Evolutionary conservation across 169 alveolate genomes (phyloP), one percentile per base, ranked within the genome.

Genomic region (Plasmodium coatneyi): DNA sequence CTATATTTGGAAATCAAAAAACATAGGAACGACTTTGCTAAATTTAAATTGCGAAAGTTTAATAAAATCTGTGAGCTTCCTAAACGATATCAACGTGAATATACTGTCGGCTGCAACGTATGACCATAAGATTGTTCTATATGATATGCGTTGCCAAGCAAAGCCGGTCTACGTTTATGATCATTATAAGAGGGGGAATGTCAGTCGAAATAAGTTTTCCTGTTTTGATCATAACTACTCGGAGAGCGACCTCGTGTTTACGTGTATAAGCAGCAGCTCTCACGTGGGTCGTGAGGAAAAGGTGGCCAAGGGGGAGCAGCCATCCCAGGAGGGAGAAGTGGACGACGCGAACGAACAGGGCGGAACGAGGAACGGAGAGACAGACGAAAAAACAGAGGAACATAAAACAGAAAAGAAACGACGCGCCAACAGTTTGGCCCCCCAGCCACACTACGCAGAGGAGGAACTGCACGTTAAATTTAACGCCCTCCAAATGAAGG

Each of bases 91-190:
- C 25, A 96, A 93, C 60, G 96, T 91, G 28, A 95, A 96, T 49
- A 25, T 95, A 49, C 28, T 96, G 19, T 93, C 96, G 25, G 96
- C 95, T 1, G 78, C 96, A 30, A 95, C 97, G 19, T 90, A 90
- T 14, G 95, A 96, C 72, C 94, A 96, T 14, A 93, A 52, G 81
- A 83, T 96, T 46, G 83, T 93, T 83, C 74, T 96, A 2, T 96
- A 96, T 87, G 97, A 96, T 56, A 83, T 95, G 80, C 92, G 92
- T 34, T 89, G 95, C 12, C 97, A 96, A 92, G 34, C 71, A 39
- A 95, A 95, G 56, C 97, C 97, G 1, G 96, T 96, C 16, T 96
- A 89, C 83, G 95, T 95, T 32, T 71, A 95, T 36, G 95, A 96
- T 54, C 97, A 96, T 49, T 80, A 83, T 39, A 86, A 96, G 25